Conservation (phyloP, 73 alveolate genomes). For the Blepharisma stoltei region DNA sequence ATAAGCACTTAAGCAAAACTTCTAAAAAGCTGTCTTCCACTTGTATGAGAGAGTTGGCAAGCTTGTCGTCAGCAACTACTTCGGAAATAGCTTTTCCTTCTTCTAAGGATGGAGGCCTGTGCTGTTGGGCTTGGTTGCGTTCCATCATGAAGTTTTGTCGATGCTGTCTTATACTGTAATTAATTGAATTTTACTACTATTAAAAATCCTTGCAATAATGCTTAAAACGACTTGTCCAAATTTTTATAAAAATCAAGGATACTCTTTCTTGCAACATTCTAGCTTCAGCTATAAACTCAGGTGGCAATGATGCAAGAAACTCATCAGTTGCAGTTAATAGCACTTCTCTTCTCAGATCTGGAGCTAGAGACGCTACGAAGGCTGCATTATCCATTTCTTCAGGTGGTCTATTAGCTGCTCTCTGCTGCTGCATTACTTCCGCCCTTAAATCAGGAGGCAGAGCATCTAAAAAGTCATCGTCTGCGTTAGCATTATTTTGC, state of each 20-base stretch:
- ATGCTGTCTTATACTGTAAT: background rate
- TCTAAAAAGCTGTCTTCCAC: background rate
- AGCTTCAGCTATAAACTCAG: constrained; percentile 79
- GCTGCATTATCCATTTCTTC: constrained; percentile 61
- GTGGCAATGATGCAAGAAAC: constrained; percentile 60
- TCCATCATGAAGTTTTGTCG: background rate
- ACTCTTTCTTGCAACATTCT: constrained; percentile 49
- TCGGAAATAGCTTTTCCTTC: background rate
- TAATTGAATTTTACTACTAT: too few relatives aligned
- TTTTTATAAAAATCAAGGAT: too few relatives aligned
- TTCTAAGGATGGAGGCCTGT: background rate
- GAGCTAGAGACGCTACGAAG: constrained; percentile 52
- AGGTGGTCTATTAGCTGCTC: constrained; percentile 29
- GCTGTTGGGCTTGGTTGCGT: background rate
- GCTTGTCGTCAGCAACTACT: background rate
- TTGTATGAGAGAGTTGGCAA: background rate
- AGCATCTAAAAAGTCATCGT: constrained; percentile 23
- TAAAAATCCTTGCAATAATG: too few relatives aligned
- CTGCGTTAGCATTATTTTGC: background rate
- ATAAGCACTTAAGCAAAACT: background rate
- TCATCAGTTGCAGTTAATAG: constrained; percentile 50
- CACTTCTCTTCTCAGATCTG: constrained; percentile 50
- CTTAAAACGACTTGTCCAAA: too few relatives aligned
- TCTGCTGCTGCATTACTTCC: constrained; percentile 26
- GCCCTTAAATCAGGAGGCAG: constrained; percentile 20